A percentile compares a stretch with the other conserved stretches of the same genome.
Conservation (phyloP, 352 stramenopile species). For the Phytophthora fragariae region DNA sequence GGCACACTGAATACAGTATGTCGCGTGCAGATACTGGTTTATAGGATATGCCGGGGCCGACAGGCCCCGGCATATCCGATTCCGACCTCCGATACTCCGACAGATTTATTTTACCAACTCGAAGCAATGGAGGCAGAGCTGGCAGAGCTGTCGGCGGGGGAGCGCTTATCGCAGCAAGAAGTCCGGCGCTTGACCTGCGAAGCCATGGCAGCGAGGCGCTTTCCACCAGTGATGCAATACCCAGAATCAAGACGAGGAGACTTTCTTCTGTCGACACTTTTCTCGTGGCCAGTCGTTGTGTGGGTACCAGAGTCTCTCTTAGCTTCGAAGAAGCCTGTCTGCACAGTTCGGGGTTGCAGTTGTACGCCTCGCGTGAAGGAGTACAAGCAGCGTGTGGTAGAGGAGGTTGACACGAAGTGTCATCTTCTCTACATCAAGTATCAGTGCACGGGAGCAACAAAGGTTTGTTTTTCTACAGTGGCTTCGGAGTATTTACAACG, state of each 20-base stretch:
- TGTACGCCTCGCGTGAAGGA: constrained; percentile 3
- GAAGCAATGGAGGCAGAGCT: no score
- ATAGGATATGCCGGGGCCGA: neutral
- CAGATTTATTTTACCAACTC: neutral
- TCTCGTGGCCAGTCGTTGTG: neutral
- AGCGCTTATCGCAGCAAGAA: neutral
- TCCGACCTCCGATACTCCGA: neutral
- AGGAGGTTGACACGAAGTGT: constrained; percentile 12
- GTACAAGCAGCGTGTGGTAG: constrained; percentile 1
- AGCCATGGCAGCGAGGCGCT: neutral
- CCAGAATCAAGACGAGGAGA: neutral
- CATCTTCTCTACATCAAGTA: constrained; percentile 21
- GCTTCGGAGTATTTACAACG: neutral
- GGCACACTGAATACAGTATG: no score
- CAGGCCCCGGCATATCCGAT: neutral
- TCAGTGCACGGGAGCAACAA: neutral
- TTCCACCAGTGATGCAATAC: neutral
- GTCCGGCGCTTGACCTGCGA: neutral
- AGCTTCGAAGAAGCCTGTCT: neutral
- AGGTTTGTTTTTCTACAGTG: neutral
- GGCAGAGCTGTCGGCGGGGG: no score
- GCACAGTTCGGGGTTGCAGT: neutral
- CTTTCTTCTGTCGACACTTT: neutral
- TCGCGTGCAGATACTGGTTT: neutral
- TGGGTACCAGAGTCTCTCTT: neutral